Conservation (phyloP, 441 rosid species). For the Gossypium laxum region DNA sequence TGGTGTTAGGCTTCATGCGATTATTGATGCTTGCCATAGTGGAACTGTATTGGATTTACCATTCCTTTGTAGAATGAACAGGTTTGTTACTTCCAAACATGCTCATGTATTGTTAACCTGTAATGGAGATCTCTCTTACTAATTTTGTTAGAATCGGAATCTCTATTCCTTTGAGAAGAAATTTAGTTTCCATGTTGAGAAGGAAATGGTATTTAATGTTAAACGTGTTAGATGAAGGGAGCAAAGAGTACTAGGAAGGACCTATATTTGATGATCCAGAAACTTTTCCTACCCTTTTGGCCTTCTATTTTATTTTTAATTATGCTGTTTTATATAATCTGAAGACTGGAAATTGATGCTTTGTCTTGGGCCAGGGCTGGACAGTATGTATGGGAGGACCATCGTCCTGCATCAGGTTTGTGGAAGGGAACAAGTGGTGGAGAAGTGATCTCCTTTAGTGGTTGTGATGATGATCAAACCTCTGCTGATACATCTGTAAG, state of each 20-base stretch:
- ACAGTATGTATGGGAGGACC: constrained; percentile 79
- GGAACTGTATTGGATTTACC: constrained; percentile 79
- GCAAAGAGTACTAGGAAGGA: neutral
- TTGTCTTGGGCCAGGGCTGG: constrained; percentile 38
- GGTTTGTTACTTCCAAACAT: constrained; percentile 30
- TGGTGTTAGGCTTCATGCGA: constrained; percentile 71
- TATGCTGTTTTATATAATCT: neutral
- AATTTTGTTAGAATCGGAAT: neutral
- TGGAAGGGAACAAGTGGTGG: constrained; percentile 90
- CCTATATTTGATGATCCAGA: constrained; percentile 1
- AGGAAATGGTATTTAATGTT: neutral
- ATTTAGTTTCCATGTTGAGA: neutral
- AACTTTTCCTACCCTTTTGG: neutral
- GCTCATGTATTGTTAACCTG: neutral
- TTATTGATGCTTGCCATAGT: constrained; percentile 74
- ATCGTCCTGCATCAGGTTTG: constrained; percentile 71
- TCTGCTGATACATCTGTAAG: constrained; percentile 85
- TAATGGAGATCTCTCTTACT: neutral
- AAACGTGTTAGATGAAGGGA: neutral
- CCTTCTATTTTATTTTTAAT: neutral
- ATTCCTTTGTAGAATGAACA: constrained; percentile 63
- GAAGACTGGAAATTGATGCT: constrained; percentile 2
- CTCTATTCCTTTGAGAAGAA: neutral
- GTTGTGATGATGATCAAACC: constrained; percentile 85
- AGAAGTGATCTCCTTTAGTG: constrained; percentile 73